These are phyloP conservation scores for Plasmodium yoelii DNA, from an alignment of 169 alveolate genomes.

Conservation along the genomic window DNA sequence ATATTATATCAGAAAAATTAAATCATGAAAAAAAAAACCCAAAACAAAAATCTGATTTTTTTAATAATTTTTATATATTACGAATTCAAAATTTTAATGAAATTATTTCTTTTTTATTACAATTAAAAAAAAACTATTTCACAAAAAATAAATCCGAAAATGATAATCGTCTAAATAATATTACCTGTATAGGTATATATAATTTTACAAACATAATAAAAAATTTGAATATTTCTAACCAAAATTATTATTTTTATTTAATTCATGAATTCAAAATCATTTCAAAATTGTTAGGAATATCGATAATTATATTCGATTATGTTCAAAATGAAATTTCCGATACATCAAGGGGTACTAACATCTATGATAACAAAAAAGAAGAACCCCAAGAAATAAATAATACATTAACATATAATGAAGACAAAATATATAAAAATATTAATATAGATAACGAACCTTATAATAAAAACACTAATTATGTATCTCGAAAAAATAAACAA, in stretches of 20 bases:
- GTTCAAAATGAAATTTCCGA: background rate
- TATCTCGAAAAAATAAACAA: background rate
- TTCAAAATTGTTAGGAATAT: conserved; percentile 8
- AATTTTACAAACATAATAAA: conserved; percentile 45
- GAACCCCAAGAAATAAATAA: background rate
- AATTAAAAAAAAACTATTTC: background rate
- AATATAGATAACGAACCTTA: background rate
- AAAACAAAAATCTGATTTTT: conserved; percentile 5
- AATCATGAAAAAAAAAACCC: conserved; percentile 7
- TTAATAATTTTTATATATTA: conserved; percentile 24
- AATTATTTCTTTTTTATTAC: conserved; percentile 21
- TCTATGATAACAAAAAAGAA: background rate
- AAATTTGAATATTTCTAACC: conserved; percentile 4
- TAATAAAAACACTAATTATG: background rate
- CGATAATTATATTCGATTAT: conserved; percentile 49
- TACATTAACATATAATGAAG: background rate
- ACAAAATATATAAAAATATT: background rate
- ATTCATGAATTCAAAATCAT: conserved; percentile 29
- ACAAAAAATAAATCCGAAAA: conserved; percentile 14
- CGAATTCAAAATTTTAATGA: conserved; percentile 29
- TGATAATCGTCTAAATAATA: conserved; percentile 4
- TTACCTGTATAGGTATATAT: conserved; percentile 38
- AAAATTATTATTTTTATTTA: conserved; percentile 23
- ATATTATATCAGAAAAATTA: conserved; percentile 32
- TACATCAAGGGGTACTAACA: background rate